Percentiles rank a stretch among this genome's conserved stretches.
These are phyloP conservation scores for Cicer arietinum DNA, from an alignment of 306 rosid genomes.

Conservation along the genomic window DNA sequence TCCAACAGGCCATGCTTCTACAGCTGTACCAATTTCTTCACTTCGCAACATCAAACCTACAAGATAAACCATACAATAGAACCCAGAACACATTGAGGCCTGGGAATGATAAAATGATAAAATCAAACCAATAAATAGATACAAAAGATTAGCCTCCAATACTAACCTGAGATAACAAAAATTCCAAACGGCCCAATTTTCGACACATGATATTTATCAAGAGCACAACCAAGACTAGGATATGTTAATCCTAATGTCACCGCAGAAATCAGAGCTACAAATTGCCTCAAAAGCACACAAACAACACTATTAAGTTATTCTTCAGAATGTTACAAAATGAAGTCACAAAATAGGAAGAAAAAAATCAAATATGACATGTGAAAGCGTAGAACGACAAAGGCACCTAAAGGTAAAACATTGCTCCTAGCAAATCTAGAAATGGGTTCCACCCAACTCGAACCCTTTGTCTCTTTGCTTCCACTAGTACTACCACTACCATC, in stretches of 20 bases:
- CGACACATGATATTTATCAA: constrained; percentile 73
- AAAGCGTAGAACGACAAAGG: constrained; percentile 5
- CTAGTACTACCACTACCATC: constrained; percentile 43
- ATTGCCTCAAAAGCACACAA: constrained; percentile 35
- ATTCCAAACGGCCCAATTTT: constrained; percentile 83
- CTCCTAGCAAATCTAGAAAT: constrained; percentile 61
- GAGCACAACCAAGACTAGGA: constrained; percentile 82
- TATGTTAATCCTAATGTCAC: constrained; percentile 68
- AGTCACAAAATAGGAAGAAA: neutral
- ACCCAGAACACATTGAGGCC: constrained; percentile 14
- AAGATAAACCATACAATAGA: constrained; percentile 26
- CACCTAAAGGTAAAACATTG: constrained; percentile 84
- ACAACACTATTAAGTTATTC: constrained; percentile 32
- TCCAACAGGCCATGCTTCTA: constrained; percentile 95
- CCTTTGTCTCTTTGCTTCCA: constrained; percentile 51
- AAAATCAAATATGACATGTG: neutral
- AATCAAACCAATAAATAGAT: neutral
- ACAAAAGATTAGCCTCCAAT: neutral
- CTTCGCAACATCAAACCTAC: constrained; percentile 84
- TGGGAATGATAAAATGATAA: constrained; percentile 34
- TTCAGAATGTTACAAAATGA: constrained; percentile 10
- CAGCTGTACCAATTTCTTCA: constrained; percentile 75
- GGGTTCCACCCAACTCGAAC: constrained; percentile 60
- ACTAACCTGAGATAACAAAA: constrained; percentile 82
- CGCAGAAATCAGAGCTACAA: constrained; percentile 70